phyloP scores from a whole-genome alignment of 1,284 basidiomycete genomes.

The Thelephora terrestris region DNA sequence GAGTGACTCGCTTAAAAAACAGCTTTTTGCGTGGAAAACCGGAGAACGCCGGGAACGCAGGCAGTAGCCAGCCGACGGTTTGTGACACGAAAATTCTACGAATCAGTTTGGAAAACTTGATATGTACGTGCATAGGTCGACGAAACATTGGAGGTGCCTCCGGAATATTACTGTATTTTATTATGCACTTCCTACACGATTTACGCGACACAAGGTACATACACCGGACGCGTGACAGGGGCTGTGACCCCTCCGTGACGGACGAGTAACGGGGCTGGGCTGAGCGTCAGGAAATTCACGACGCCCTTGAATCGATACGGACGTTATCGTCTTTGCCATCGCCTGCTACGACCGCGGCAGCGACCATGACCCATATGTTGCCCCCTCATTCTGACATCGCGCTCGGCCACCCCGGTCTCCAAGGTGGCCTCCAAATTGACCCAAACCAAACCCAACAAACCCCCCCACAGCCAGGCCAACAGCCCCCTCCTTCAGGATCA shows the following conservation, averaged over 20 bases:
- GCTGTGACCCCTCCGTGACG: not conserved
- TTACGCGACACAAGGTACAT: too few species aligned
- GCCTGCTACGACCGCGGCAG: slow-evolving; percentile 7
- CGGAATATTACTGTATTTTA: not conserved
- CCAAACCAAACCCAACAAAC: slow-evolving; percentile 40
- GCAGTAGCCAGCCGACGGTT: not conserved
- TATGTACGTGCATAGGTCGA: not conserved
- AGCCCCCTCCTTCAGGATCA: slow-evolving; percentile 24
- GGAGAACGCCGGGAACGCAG: slow-evolving; percentile 3
- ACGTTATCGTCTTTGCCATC: slow-evolving; percentile 13
- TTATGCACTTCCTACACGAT: too few species aligned
- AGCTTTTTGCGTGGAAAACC: not conserved
- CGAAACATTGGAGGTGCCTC: not conserved
- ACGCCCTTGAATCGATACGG: slow-evolving; percentile 1
- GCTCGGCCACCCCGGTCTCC: slow-evolving; percentile 35
- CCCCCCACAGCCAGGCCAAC: slow-evolving; percentile 25
- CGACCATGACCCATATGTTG: slow-evolving; percentile 34
- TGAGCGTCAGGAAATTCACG: not conserved
- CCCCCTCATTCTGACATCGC: slow-evolving; percentile 35
- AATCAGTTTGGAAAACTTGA: not conserved
- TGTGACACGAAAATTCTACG: not conserved
- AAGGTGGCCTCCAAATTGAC: slow-evolving; percentile 57
- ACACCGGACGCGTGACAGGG: too few species aligned
- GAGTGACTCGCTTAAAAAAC: slow-evolving; percentile 5
- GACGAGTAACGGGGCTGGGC: not conserved